Conservation (phyloP, 169 alveolate genomes). For the Babesia ovata region DNA sequence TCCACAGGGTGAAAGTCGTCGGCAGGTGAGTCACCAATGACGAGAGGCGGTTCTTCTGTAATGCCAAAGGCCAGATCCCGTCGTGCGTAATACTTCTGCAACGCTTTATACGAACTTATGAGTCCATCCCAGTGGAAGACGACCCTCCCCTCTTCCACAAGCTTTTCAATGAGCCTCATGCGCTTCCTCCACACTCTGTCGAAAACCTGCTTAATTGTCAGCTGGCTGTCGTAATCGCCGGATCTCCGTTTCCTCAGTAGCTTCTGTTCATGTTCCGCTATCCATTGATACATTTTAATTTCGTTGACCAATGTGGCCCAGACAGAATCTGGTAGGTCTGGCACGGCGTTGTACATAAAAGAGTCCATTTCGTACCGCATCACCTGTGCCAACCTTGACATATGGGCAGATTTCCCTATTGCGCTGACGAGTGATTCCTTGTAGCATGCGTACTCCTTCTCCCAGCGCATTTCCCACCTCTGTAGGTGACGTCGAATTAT, state of each 20-base stretch:
- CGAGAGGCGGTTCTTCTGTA: background rate
- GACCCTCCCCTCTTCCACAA: background rate
- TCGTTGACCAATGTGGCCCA: slow-evolving; percentile 24
- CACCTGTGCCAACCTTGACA: slow-evolving; percentile 29
- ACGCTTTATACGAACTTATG: background rate
- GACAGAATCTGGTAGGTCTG: background rate
- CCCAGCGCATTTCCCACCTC: slow-evolving; percentile 52
- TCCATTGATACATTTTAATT: background rate
- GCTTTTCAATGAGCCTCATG: background rate
- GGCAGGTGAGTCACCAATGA: background rate
- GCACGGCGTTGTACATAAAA: background rate
- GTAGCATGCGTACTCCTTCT: slow-evolving; percentile 21
- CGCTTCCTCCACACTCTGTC: slow-evolving; percentile 5
- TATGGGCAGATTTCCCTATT: background rate
- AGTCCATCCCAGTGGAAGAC: slow-evolving; percentile 13
- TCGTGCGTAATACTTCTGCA: background rate
- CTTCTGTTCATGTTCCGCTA: slow-evolving; percentile 3
- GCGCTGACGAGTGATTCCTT: background rate
- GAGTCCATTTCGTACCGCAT: background rate
- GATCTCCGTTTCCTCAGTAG: background rate
- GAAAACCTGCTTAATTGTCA: background rate
- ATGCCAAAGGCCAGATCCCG: background rate
- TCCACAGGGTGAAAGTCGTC: background rate
- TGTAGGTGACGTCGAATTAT: slow-evolving; percentile 14
- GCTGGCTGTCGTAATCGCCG: background rate